Conservation (phyloP, 192 early-diverging fungal genomes). For the Cladochytrium replicatum region DNA sequence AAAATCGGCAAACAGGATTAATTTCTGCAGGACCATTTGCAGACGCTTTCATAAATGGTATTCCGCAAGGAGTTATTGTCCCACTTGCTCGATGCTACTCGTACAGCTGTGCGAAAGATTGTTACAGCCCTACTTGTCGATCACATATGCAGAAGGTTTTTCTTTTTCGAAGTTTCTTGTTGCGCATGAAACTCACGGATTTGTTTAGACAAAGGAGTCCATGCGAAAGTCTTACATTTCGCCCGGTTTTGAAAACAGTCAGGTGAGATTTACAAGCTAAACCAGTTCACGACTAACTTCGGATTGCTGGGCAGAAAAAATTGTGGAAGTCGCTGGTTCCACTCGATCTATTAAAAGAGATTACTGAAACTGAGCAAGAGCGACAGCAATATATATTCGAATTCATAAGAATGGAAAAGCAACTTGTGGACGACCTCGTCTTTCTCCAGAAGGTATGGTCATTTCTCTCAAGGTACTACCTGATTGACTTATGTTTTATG, state of each 20-base stretch:
- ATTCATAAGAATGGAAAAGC: slow-evolving; percentile 9
- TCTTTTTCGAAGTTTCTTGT: slow-evolving; percentile 15
- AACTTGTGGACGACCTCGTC: slow-evolving; percentile 6
- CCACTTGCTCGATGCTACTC: slow-evolving; percentile 89
- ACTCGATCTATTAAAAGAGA: background rate
- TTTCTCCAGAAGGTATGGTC: slow-evolving; percentile 10
- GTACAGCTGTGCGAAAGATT: slow-evolving; percentile 75
- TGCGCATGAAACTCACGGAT: slow-evolving; percentile 4
- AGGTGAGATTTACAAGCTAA: background rate
- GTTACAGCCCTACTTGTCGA: slow-evolving; percentile 87
- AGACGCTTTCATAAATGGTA: slow-evolving; percentile 10
- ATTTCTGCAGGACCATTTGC: no score
- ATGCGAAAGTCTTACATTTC: background rate
- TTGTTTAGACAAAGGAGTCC: background rate
- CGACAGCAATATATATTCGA: slow-evolving; percentile 9
- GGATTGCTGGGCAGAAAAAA: background rate
- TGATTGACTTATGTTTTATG: no score
- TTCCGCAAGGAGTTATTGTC: slow-evolving; percentile 82
- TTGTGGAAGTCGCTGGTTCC: background rate
- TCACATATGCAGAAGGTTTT: slow-evolving; percentile 58
- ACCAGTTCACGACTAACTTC: background rate
- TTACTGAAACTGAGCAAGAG: slow-evolving; percentile 3
- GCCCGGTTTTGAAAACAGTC: background rate
- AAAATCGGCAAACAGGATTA: slow-evolving; percentile 1
- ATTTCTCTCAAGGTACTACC: no score